A percentile compares a stretch with the other conserved stretches of the same genome.
Conservation (phyloP, 2,329 filamentous ascomycete genomes). For the Pseudohalonectria lignicola region DNA sequence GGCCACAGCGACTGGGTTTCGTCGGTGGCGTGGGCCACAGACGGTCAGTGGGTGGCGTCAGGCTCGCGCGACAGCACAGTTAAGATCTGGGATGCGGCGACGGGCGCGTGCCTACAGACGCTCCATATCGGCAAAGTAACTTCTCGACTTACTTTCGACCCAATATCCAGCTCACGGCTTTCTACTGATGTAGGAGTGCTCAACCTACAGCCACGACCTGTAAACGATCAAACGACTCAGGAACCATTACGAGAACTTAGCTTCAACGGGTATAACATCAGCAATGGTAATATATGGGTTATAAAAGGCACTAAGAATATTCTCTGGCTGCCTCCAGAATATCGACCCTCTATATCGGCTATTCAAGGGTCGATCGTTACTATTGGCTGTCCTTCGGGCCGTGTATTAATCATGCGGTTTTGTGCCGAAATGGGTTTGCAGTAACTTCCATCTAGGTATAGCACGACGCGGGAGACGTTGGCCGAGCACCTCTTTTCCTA, state of each 20-base stretch:
- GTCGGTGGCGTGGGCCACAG: background rate
- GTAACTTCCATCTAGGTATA: background rate
- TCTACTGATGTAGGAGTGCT: background rate
- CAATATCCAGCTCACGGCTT: background rate
- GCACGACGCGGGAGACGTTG: background rate
- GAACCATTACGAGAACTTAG: background rate
- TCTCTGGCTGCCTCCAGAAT: background rate
- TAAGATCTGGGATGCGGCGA: slow-evolving; percentile 5
- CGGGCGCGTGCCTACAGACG: background rate
- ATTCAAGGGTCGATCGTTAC: background rate
- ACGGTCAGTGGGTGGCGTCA: background rate
- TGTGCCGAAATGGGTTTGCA: background rate
- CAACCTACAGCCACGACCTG: background rate
- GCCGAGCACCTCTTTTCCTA: background rate
- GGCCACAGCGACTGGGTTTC: no score
- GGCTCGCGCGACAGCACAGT: background rate
- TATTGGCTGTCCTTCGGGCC: background rate
- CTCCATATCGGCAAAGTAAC: background rate
- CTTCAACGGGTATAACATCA: background rate
- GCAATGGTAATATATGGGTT: background rate
- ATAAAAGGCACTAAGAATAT: background rate
- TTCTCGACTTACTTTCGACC: background rate
- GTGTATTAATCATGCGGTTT: background rate
- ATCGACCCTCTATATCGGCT: background rate
- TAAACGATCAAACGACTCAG: background rate